Evolutionary conservation across 371 early-diverging fungal species (phyloP).

Genomic region (Syncephalastrum racemosum): DNA sequence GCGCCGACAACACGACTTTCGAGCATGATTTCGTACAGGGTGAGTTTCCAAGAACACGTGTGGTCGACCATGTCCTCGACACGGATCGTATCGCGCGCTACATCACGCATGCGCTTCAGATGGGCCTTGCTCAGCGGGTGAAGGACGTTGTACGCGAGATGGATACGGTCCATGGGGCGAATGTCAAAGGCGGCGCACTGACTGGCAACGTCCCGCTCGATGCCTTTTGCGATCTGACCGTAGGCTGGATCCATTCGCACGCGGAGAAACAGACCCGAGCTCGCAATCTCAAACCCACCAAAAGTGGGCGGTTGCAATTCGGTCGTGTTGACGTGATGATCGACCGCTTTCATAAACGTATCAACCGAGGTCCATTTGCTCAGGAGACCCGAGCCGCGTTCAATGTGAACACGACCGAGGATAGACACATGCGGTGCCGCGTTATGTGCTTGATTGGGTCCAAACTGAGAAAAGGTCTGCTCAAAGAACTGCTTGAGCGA

Average conservation of each 20-base stretch:
- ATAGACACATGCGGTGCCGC: slow-evolving; percentile 18
- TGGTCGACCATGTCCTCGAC: slow-evolving; percentile 9
- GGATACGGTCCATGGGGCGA: slow-evolving; percentile 22
- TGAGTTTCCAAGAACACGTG: slow-evolving; percentile 15
- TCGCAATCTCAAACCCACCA: slow-evolving; percentile 18
- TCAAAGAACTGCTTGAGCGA: slow-evolving; percentile 23
- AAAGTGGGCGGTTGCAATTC: slow-evolving; percentile 14
- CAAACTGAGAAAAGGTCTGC: slow-evolving; percentile 15
- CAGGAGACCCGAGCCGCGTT: slow-evolving; percentile 7
- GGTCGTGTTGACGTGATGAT: slow-evolving; percentile 10
- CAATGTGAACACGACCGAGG: slow-evolving; percentile 20
- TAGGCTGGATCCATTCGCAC: slow-evolving; percentile 16
- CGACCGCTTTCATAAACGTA: slow-evolving; percentile 7
- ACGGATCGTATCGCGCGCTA: slow-evolving; percentile 15
- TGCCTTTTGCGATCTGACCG: slow-evolving; percentile 7
- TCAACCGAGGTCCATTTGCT: slow-evolving; percentile 16
- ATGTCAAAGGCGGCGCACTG: slow-evolving; percentile 16
- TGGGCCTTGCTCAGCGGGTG: slow-evolving; percentile 8
- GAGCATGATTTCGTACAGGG: slow-evolving; percentile 24
- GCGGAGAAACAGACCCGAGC: slow-evolving; percentile 13
- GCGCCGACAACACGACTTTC: slow-evolving; percentile 24
- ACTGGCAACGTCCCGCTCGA: slow-evolving; percentile 8
- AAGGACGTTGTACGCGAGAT: slow-evolving; percentile 23
- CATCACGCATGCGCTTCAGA: slow-evolving; percentile 11
- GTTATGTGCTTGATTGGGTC: slow-evolving; percentile 28